These are phyloP conservation scores for Epicoccum sorghinum DNA, from an alignment of 2,329 filamentous ascomycete genomes.

Conservation along the genomic window DNA sequence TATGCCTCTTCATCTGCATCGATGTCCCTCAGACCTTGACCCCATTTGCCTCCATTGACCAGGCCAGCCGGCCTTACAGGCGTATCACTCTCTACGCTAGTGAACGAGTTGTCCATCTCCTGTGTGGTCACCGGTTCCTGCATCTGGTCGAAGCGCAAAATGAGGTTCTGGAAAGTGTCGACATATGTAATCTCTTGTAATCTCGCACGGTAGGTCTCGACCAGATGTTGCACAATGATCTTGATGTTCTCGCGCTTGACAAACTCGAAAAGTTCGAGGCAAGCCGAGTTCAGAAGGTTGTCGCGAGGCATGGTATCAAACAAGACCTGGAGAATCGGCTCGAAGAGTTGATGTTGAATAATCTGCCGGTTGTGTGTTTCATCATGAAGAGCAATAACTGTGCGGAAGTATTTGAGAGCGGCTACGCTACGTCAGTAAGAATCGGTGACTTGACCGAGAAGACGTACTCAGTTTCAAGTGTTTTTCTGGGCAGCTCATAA, in stretches of 20 bases:
- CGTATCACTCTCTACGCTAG: constrained; percentile 67
- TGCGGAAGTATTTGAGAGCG: constrained; percentile 91
- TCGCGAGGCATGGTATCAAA: constrained; percentile 87
- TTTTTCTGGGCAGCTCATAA: constrained; percentile 84
- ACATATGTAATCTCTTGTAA: constrained; percentile 79
- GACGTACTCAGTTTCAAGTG: constrained; percentile 84
- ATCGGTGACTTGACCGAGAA: background rate
- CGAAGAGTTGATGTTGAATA: constrained; percentile 79
- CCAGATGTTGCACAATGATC: constrained; percentile 80
- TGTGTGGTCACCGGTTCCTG: constrained; percentile 62
- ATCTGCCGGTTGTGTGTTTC: constrained; percentile 90
- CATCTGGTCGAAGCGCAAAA: constrained; percentile 79
- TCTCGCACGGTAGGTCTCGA: constrained; percentile 81
- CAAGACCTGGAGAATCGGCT: constrained; percentile 83
- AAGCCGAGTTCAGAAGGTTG: constrained; percentile 91
- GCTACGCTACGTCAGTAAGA: constrained; percentile 57
- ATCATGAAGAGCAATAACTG: constrained; percentile 82
- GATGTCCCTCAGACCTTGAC: constrained; percentile 78
- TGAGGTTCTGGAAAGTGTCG: constrained; percentile 78
- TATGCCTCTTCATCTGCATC: constrained; percentile 91
- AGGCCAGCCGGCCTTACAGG: constrained; percentile 50
- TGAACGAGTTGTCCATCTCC: constrained; percentile 68
- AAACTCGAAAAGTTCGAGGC: constrained; percentile 90
- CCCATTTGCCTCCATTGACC: constrained; percentile 64
- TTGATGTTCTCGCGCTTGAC: constrained; percentile 70